Evolutionary conservation across 2,329 filamentous ascomycete genomes (phyloP).

Genomic region (Zasmidium cellare): DNA sequence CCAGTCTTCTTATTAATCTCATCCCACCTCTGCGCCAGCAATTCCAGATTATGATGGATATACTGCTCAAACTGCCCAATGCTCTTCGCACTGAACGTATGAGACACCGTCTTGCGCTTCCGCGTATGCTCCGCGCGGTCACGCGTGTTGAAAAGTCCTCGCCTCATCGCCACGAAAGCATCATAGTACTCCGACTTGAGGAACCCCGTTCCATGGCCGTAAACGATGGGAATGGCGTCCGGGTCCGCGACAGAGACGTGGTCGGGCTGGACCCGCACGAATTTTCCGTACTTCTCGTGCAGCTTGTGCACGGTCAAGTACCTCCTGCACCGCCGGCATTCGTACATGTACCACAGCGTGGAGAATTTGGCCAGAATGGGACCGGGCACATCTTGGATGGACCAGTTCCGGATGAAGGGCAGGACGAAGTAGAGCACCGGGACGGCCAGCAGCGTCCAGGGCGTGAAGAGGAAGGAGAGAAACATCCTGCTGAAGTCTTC

Average conservation of each 20-base stretch:
- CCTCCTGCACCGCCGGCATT: slow-evolving; percentile 60
- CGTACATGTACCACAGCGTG: slow-evolving; percentile 75
- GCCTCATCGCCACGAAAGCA: slow-evolving; percentile 82
- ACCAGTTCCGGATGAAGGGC: slow-evolving; percentile 61
- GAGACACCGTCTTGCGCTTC: slow-evolving; percentile 85
- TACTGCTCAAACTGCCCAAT: slow-evolving; percentile 78
- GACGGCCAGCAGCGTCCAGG: slow-evolving; percentile 50
- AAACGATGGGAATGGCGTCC: slow-evolving; percentile 72
- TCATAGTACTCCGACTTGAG: slow-evolving; percentile 75
- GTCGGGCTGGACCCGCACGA: slow-evolving; percentile 80
- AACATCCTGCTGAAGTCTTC: slow-evolving; percentile 30
- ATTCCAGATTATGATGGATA: slow-evolving; percentile 75
- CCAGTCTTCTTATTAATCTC: slow-evolving; percentile 55
- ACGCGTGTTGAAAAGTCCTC: slow-evolving; percentile 87
- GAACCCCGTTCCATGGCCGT: slow-evolving; percentile 62
- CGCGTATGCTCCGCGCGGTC: slow-evolving; percentile 78
- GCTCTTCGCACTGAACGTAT: slow-evolving; percentile 82
- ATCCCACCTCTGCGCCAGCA: slow-evolving; percentile 74
- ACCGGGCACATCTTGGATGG: slow-evolving; percentile 56
- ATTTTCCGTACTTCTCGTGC: slow-evolving; percentile 74
- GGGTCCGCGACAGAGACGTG: slow-evolving; percentile 82
- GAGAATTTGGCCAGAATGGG: slow-evolving; percentile 68
- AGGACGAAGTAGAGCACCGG: slow-evolving; percentile 59
- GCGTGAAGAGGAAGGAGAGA: slow-evolving; percentile 43
- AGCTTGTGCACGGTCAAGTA: slow-evolving; percentile 64